Evolutionary conservation across 371 early-diverging fungal genomes (phyloP), one percentile per base, ranked within the genome.

Genomic region (Actinomortierella wolfii): DNA sequence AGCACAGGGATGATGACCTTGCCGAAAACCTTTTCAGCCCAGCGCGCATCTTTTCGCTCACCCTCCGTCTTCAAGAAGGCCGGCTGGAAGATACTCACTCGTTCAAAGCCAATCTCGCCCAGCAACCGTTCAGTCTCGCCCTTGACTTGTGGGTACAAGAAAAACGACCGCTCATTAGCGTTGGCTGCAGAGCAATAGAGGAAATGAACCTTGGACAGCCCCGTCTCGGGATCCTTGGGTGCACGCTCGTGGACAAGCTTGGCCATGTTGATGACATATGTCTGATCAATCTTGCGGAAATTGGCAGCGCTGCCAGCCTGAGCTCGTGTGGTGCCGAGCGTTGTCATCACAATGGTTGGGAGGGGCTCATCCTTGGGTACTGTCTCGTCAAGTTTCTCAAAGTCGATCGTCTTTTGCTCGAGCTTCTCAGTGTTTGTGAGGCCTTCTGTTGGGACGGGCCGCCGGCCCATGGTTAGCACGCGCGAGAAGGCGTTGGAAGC

Each of bases 261-360:
- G 15, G 90, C 90, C 14, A 89, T 76, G 34, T 85, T 79, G 7
- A 91, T 53, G 3, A 87, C 87, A 48, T 91, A 92, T 28, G 82
- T 85, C 55, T 91, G 92, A 59, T 92, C 94, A 54, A 92, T 88
- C 62, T 82, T 84, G 54, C 71, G 63, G 59, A 92, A 93, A 6
- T 76, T 79, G 17, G 86, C 88, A 1, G 85, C 81, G 14, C 79
- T 80, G 20, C 92, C 94, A 53, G 89, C 86, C 54, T 76, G 82
- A 8, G 80, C 81, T 1, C 86, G 81, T 0, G 92, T 91, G 4
- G 91, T 90, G 21, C 84, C 91, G n/a, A 92, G 74, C 49, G 86
- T 80, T 57, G 86, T 85, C 60, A 82, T 89, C 25, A 86, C 87
- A 56, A 83, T 81, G 59, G 84, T 80, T 13, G 66, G 67, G 55